phyloP scores from a whole-genome alignment of 2,329 filamentous ascomycete genomes.

The Fusarium ambrosium region DNA sequence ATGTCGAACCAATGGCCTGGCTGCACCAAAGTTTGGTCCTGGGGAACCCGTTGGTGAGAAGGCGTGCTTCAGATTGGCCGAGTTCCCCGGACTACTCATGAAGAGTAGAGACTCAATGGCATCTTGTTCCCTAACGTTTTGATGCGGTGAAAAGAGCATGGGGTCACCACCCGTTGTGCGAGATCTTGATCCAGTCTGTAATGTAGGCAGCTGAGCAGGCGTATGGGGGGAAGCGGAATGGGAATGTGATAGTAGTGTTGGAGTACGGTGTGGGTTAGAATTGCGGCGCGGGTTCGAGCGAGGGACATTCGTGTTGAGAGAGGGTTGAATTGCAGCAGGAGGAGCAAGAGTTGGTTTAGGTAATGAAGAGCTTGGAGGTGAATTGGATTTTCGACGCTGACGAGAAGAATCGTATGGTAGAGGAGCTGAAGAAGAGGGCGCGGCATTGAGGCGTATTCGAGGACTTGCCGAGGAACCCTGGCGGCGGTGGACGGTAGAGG shows the following conservation, averaged over 20 bases:
- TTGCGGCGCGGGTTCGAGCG: conserved; percentile 61
- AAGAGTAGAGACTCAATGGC: conserved; percentile 85
- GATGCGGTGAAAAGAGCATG: conserved; percentile 74
- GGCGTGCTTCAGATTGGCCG: conserved; percentile 70
- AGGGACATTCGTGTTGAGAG: conserved; percentile 52
- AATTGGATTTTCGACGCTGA: conserved; percentile 50
- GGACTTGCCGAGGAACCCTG: conserved; percentile 69
- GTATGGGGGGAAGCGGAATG: conserved; percentile 63
- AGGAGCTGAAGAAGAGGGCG: conserved; percentile 47
- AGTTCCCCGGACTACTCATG: conserved; percentile 84
- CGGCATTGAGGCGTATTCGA: conserved; percentile 53
- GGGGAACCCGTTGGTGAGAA: conserved; percentile 62
- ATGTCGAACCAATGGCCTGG: conserved; percentile 45
- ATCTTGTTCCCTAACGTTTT: conserved; percentile 80
- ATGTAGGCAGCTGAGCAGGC: conserved; percentile 54
- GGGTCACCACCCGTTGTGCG: conserved; percentile 60
- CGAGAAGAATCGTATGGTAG: conserved; percentile 48
- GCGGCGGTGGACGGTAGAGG: conserved; percentile 67
- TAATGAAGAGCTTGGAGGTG: conserved; percentile 54
- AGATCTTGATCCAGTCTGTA: conserved; percentile 48
- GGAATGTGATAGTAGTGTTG: conserved; percentile 64
- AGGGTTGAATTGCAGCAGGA: conserved; percentile 68
- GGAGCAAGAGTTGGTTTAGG: conserved; percentile 61
- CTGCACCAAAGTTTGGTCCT: conserved; percentile 40
- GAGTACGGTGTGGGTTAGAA: conserved; percentile 64